These are phyloP conservation scores for Erythrobasidium hasegawianum DNA, from an alignment of 1,284 basidiomycete species.

Conservation along the genomic window DNA sequence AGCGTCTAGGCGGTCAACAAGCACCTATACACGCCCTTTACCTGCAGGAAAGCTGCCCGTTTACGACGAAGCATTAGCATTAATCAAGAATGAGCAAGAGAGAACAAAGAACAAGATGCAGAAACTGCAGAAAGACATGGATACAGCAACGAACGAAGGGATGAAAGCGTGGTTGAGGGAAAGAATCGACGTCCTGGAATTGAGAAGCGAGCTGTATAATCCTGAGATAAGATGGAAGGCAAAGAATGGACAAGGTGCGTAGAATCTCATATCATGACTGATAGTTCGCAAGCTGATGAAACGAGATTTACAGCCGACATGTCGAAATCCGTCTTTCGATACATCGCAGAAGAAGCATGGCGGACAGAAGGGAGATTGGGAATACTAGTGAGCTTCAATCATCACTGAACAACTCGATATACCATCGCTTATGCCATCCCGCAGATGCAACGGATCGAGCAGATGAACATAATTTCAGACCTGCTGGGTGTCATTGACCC, in stretches of 20 bases:
- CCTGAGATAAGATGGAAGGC: conserved; percentile 73
- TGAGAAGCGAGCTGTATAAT: conserved; percentile 68
- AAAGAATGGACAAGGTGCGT: conserved; percentile 67
- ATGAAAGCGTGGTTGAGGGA: conserved; percentile 43
- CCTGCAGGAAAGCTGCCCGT: conserved; percentile 66
- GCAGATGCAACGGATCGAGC: conserved; percentile 84
- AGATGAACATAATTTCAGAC: conserved; percentile 88
- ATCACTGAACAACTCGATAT: no score
- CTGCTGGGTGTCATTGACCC: conserved; percentile 71
- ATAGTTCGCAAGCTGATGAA: no score
- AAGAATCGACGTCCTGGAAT: conserved; percentile 56
- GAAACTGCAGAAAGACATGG: conserved; percentile 34
- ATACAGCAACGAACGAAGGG: no score
- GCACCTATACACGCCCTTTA: conserved; percentile 56
- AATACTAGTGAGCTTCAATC: conserved; percentile 63
- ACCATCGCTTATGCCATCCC: no score
- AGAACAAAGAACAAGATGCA: conserved; percentile 47
- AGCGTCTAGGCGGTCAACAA: no score
- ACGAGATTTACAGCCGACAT: conserved; percentile 50
- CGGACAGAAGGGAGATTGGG: conserved; percentile 75
- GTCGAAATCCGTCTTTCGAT: conserved; percentile 63
- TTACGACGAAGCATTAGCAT: conserved; percentile 73
- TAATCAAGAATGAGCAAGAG: conserved; percentile 56
- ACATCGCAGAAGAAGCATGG: conserved; percentile 81
- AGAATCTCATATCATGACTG: no score